Percentiles rank a stretch among this genome's conserved stretches.
Conservation (phyloP, 331 rosid species). For the Malus hybrid region DNA sequence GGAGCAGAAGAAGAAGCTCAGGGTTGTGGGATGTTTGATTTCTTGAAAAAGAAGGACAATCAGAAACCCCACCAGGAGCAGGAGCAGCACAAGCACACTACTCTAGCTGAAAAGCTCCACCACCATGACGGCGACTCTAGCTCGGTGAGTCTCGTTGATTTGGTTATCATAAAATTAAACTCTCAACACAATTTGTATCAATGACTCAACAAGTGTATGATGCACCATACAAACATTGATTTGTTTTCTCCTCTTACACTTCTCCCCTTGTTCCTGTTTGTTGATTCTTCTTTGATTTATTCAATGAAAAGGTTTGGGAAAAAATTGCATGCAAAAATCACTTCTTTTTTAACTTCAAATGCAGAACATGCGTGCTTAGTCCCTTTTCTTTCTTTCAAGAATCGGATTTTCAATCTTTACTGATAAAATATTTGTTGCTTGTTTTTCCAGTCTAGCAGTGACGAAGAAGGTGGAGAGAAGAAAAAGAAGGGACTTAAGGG, state of each 20-base stretch:
- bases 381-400: neutral
- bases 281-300: no score
- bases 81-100: neutral
- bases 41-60: constrained; percentile 21
- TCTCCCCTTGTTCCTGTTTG: no score
- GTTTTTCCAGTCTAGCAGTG: constrained; percentile 21
- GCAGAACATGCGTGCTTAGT: no score
- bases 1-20: constrained; percentile 9
- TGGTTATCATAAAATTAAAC: neutral
- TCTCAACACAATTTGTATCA: neutral
- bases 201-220: neutral
- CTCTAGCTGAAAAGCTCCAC: constrained; percentile 1
- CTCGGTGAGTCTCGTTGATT: constrained; percentile 12
- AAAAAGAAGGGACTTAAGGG: constrained; percentile 22
- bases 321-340: no score
- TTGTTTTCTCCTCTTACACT: neutral
- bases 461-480: constrained; percentile 21
- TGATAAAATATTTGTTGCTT: neutral
- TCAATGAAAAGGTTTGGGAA: no score
- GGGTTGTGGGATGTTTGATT: constrained; percentile 21
- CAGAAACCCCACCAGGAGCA: constrained; percentile 5
- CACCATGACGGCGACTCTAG: constrained; percentile 1
- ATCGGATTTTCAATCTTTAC: neutral
- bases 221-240: neutral
- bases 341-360: no score